phyloP scores from a whole-genome alignment of 2,329 filamentous ascomycete species.

The Fulvia fulva region DNA sequence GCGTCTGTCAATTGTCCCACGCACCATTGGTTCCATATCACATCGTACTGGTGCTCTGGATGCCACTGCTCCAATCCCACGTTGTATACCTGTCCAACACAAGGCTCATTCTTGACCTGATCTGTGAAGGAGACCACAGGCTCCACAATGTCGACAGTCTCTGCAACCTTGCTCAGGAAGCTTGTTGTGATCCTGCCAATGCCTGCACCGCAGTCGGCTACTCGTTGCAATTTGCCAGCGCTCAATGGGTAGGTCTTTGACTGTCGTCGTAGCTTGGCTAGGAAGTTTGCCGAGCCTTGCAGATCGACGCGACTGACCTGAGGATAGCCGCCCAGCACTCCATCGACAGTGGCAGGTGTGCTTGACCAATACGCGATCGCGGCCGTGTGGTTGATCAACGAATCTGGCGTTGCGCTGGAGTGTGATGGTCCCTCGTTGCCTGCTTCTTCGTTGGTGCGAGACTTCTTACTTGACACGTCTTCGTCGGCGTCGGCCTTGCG shows the following conservation, averaged over 20 bases:
- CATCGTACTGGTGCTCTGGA: constrained; percentile 57
- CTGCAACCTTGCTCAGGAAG: constrained; percentile 66
- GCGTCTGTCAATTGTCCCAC: constrained; percentile 73
- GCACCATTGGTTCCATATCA: constrained; percentile 93
- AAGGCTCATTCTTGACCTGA: constrained; percentile 48
- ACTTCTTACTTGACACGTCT: constrained; percentile 9
- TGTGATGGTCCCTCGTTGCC: not conserved
- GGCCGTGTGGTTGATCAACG: constrained; percentile 42
- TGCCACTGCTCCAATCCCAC: constrained; percentile 72
- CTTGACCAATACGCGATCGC: constrained; percentile 51
- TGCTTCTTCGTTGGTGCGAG: not conserved
- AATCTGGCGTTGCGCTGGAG: constrained; percentile 32
- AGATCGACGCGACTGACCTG: constrained; percentile 68
- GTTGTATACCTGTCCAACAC: constrained; percentile 63
- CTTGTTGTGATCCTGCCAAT: constrained; percentile 81
- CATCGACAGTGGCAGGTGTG: constrained; percentile 55
- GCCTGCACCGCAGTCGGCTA: constrained; percentile 61
- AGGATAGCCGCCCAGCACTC: constrained; percentile 75
- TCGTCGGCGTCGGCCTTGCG: constrained; percentile 9
- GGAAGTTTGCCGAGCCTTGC: constrained; percentile 64
- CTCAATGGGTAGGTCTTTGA: constrained; percentile 27
- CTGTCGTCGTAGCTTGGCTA: constrained; percentile 58
- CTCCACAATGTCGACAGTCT: constrained; percentile 76
- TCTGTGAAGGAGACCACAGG: constrained; percentile 78
- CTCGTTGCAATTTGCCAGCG: constrained; percentile 36